A percentile compares a stretch with the other conserved stretches of the same genome.
Evolutionary conservation across 495 filamentous ascomycete species (phyloP).

Genomic region (Penicillium subrubescens): DNA sequence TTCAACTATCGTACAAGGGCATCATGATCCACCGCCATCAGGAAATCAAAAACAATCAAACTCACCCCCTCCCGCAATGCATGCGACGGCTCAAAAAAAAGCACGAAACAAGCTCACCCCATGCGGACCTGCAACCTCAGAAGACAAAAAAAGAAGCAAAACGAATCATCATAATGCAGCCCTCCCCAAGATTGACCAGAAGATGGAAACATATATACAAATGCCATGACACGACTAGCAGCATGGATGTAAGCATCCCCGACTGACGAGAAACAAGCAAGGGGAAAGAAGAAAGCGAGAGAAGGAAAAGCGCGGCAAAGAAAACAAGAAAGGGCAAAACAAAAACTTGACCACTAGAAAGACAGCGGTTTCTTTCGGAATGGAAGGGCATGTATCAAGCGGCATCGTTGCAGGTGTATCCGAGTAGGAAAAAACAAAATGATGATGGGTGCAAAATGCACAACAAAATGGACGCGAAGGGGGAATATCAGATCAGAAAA

Average conservation of each 20-base stretch:
- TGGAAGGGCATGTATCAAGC: constrained; percentile 7
- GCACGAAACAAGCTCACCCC: constrained; percentile 8
- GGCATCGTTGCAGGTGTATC: constrained; percentile 5
- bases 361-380: background rate
- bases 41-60: constrained; percentile 15
- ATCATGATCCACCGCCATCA: constrained; percentile 16
- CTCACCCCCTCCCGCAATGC: constrained; percentile 9
- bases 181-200: constrained; percentile 19
- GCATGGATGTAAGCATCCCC: constrained; percentile 21
- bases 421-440: background rate
- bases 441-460: constrained; percentile 1
- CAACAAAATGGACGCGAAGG: constrained; percentile 10
- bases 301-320: constrained; percentile 2
- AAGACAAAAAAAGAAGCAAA: constrained; percentile 15
- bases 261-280: constrained; percentile 6
- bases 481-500: constrained; percentile 19
- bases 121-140: background rate
- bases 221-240: constrained; percentile 15
- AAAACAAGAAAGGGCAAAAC: constrained; percentile 1
- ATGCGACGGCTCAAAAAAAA: constrained; percentile 19
- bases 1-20: constrained; percentile 26
- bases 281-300: background rate
- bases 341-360: constrained; percentile 1
- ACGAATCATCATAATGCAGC: constrained; percentile 22
- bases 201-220: constrained; percentile 32